phyloP scores from a whole-genome alignment of 2,329 filamentous ascomycete species.

The Penicillium sp. region DNA sequence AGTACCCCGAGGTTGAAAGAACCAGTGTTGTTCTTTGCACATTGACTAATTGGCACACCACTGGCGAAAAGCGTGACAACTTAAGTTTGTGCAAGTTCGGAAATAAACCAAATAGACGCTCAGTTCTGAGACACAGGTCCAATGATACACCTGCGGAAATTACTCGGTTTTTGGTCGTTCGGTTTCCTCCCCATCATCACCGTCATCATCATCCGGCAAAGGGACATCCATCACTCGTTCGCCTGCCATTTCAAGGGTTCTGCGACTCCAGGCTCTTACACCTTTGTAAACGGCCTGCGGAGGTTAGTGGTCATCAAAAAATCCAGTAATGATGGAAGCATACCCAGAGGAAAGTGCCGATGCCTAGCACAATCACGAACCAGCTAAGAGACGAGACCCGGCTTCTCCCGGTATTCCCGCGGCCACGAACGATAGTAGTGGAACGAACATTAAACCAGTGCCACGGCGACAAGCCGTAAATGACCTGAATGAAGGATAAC shows the following conservation, averaged over 20 bases:
- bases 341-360: constrained; percentile 78
- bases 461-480: constrained; percentile 75
- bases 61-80: constrained; percentile 82
- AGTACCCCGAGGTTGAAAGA: constrained; percentile 39
- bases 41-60: constrained; percentile 96
- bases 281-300: constrained; percentile 77
- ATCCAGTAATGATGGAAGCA: constrained; percentile 34
- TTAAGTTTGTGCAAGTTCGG: constrained; percentile 83
- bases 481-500: constrained; percentile 80
- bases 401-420: constrained; percentile 70
- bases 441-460: constrained; percentile 76
- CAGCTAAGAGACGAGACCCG: constrained; percentile 79
- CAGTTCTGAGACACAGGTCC: background rate
- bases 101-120: constrained; percentile 1
- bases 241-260: constrained; percentile 75
- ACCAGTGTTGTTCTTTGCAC: constrained; percentile 74
- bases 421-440: constrained; percentile 60
- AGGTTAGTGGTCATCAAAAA: constrained; percentile 27
- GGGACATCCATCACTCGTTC: constrained; percentile 80
- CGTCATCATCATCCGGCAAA: constrained; percentile 59
- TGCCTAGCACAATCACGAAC: constrained; percentile 77
- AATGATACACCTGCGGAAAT: constrained; percentile 11
- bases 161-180: constrained; percentile 36
- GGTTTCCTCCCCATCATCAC: constrained; percentile 49
- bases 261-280: constrained; percentile 74